Base-by-base conservation (phyloP, 2,329 filamentous ascomycete species). In the Hypoxylon sp. region DNA sequence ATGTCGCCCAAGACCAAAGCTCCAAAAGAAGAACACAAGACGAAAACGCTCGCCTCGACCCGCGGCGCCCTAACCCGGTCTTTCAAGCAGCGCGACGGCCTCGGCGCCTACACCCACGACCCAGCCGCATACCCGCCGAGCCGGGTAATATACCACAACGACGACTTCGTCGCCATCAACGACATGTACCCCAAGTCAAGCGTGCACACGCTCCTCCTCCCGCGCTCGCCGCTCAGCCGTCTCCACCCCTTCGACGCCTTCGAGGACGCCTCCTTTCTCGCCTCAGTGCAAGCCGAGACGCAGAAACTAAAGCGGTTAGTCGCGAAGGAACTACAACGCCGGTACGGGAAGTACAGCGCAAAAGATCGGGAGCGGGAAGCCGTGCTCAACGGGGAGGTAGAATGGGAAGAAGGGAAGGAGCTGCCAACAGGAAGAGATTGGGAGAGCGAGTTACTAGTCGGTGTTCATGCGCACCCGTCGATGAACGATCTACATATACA, bases 401-500 rank as follows among this genome's bases (percentile, higher is more conserved):
- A 87, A n/a, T 74, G 61, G 85, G 70, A 21, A 0, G 78, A 80
- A n/a, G 77, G 60, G 3, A 67, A 70, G 7, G 74, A 82, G 45
- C 80, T 94, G 7, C 94, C 94, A 0, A 68, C 75, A 0, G 94
- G 94, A 0, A 85, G 95, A 23, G 89, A 97, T 79, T 98, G 94
- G 92, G 79, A 82, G 41, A 81, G 82, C 11, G 93, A 96, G 25
- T 85, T 98, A 51, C 86, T 87, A 52, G 86, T 89, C 19, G 96
- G 96, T 12, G 86, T 97, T 6, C 96, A 99, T 80, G 91, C 93
- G 2, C 88, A 90, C 71, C 96, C 96, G 2, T 94, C 91, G 60
- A 98, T 99, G 96, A 90, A 87, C 68, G 93, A 98, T 77, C 77
- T 98, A 58, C 96, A 99, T 79, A 84, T 98, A 3, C 96, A 99